These are phyloP conservation scores for Phytophthora kernoviae DNA, from an alignment of 352 stramenopile species.

Conservation along the genomic window DNA sequence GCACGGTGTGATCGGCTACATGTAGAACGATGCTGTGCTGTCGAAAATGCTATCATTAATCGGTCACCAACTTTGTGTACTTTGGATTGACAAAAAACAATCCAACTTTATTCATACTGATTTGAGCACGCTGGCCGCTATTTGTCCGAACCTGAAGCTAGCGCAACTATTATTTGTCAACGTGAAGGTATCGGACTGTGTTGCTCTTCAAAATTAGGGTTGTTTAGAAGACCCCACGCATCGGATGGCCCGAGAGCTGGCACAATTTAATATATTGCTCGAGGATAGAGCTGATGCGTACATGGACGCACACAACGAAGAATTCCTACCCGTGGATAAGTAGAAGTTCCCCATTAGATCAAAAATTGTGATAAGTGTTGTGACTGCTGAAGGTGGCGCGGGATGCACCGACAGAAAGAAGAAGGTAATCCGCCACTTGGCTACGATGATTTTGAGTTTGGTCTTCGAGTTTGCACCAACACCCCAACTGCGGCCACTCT, in stretches of 20 bases:
- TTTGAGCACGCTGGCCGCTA: no score
- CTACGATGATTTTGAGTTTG: constrained; percentile 1
- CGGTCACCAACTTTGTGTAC: no score
- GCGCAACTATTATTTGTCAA: no score
- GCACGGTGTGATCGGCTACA: no score
- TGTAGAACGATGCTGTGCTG: no score
- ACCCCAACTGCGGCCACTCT: constrained; percentile 3
- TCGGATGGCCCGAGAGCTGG: constrained; percentile 6
- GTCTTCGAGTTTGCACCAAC: constrained; percentile 5
- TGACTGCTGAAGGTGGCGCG: neutral
- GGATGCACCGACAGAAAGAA: neutral
- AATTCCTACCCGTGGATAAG: constrained; percentile 1
- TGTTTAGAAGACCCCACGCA: neutral
- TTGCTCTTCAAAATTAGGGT: no score
- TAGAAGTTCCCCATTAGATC: constrained; percentile 6
- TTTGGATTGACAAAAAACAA: no score
- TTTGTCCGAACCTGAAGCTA: no score
- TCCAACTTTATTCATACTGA: no score
- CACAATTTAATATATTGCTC: neutral
- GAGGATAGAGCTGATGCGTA: no score
- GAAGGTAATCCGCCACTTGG: neutral
- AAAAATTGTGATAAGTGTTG: constrained; percentile 3
- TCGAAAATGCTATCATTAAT: no score
- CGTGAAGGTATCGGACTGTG: no score
- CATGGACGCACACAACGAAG: constrained; percentile 2